Base-by-base conservation (phyloP, 768 basidiomycete genomes). In the Lyophyllum semitale region DNA sequence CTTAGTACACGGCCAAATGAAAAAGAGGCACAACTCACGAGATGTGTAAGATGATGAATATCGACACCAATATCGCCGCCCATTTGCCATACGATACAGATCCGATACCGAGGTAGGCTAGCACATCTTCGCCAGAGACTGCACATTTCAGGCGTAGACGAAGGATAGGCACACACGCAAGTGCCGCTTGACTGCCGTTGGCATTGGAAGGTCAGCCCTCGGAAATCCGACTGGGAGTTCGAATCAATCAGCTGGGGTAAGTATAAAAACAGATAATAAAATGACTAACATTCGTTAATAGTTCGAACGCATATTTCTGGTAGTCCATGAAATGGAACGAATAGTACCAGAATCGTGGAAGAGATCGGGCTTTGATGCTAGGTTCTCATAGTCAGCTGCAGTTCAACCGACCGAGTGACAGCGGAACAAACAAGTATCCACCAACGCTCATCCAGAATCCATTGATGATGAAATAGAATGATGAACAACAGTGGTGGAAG, bases 391-490 rank as follows among this genome's bases (percentile, higher is more conserved):
- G 37, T n/a, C 41, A 53, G 40, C 38, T 40, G 27, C 43, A 46
- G 26, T 26, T 29, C 6, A n/a, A 45, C 37, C 40, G 42, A 22
- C n/a, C n/a, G 8, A 13, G 26, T 11, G 29, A 25, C 25, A n/a
- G 29, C 23, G 58, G 3, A 47, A 71, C 71, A 51, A 46, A 73
- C 76, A 78, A 76, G 53, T 78, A 77, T 12, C 76, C 74, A 23
- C 78, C 74, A n/a, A 78, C 75, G 51, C 76, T 75, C 84, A 85
- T 85, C 82, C 82, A 84, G 57, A 85, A 81, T 0, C 78, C 79
- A 57, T 80, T 81, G 38, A 80, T 57, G 59, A 75, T 66, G 29
- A 33, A 13, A 9, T n/a, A 22, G 33, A 11, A n/a, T 38, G 6
- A 18, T 41, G 8, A 27, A 29, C 9, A n/a, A 35, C 13, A 37